Evolutionary conservation across 768 basidiomycete species (phyloP), one percentile per base, ranked within the genome.

Genomic region (Roridomyces roridus): DNA sequence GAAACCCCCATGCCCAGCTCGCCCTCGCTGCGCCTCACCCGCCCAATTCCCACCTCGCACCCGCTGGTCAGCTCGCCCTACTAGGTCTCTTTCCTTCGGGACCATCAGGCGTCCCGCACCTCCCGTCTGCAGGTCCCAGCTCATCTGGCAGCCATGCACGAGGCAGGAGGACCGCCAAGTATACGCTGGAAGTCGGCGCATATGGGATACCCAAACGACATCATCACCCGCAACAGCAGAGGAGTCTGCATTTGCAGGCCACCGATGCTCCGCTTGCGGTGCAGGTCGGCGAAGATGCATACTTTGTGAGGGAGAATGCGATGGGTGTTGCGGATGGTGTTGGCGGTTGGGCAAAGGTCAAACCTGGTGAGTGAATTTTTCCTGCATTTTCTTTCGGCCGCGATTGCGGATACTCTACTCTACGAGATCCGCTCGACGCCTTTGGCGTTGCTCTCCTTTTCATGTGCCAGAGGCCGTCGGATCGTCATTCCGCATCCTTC

Each of bases 311-410:
- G 6, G 83, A 87, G 54, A 91, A 94, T 67, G 91, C 93, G 6
- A 88, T 98, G 79, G 96, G 96, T 17, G 89, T 98, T 9, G 93
- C 95, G 4, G 96, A 98, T 68, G 96, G 96, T 26, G 96, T 98
- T 0, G 96, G 96, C 0, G 95, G 95, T 0, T 97, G 94, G 95
- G 81, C 87, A 8, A 72, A 77, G 54, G 67, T 70, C 34, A 79
- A 65, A 55, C 71, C 69, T 29, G 70, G 77, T 79, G 64, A 18
- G 73, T 47, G 48, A 24, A 29, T 49, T 45, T 54, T 36, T 46
- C 48, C 46, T 44, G 23, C 8, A 57, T 46, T 37, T 46, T 48
- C 46, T 59, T 37, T 37, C 61, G n/a, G n/a, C n/a, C n/a, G n/a
- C n/a, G n/a, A n/a, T n/a, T n/a, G n/a, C n/a, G n/a, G n/a, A n/a